Evolutionary conservation across 148 eudicot species (phyloP).

Genomic region (Camellia sinensis): DNA sequence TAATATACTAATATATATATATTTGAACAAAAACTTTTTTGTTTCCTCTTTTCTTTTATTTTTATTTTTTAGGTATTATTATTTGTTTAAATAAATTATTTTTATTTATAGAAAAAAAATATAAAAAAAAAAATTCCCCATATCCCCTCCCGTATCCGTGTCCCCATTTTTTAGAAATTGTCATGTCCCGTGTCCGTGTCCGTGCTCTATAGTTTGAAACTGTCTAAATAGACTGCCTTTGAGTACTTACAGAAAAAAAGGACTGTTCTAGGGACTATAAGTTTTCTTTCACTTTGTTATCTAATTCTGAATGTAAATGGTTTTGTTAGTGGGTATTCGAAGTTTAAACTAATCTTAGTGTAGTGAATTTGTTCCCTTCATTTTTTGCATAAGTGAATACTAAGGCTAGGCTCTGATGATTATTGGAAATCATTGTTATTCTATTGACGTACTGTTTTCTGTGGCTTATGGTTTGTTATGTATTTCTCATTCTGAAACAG

Average conservation of each 20-base stretch:
- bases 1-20: too few relatives aligned
- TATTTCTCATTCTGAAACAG: conserved; percentile 32
- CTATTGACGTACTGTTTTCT: not conserved
- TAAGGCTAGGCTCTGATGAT: not conserved
- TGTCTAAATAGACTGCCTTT: conserved; percentile 72
- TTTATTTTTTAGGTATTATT: too few relatives aligned
- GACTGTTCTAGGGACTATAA: too few relatives aligned
- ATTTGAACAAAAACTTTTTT: too few relatives aligned
- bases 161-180: too few relatives aligned
- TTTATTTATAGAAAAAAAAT: too few relatives aligned
- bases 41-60: too few relatives aligned
- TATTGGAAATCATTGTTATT: not conserved
- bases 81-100: too few relatives aligned
- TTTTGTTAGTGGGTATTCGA: not conserved
- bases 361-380: not conserved
- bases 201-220: conserved; percentile 27
- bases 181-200: too few relatives aligned
- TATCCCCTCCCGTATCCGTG: too few relatives aligned
- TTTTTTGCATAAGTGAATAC: conserved; percentile 10
- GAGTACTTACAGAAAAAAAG: conserved; percentile 83
- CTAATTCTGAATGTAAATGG: conserved; percentile 55
- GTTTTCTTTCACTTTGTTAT: too few relatives aligned
- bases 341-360: not conserved
- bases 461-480: not conserved
- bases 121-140: too few relatives aligned